phyloP scores from a whole-genome alignment of 108 stramenopile genomes.

The Pseudonitzschia delicatissima region DNA sequence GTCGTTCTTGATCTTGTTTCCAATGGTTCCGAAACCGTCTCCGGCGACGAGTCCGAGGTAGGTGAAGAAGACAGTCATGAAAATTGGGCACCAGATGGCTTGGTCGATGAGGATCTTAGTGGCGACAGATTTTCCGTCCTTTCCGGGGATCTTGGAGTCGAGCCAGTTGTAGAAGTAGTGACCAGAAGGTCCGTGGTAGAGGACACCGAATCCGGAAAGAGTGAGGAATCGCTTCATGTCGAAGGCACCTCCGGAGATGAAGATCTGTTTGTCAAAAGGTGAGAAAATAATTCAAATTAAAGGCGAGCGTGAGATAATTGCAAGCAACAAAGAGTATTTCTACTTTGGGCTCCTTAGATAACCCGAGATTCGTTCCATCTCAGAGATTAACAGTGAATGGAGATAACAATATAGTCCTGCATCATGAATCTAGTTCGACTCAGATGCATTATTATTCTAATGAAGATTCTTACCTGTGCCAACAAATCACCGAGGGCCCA shows the following conservation, averaged over 20 bases:
- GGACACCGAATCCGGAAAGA: slow-evolving; percentile 91
- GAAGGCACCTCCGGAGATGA: slow-evolving; percentile 90
- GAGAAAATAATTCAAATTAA: no score
- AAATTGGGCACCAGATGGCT: slow-evolving; percentile 94
- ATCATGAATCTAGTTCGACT: no score
- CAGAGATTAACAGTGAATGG: no score
- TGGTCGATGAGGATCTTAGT: slow-evolving; percentile 95
- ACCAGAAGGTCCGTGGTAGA: slow-evolving; percentile 97
- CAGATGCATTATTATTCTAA: not conserved
- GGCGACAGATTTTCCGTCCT: slow-evolving; percentile 69
- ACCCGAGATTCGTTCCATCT: no score
- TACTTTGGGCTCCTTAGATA: no score
- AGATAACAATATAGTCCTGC: not conserved
- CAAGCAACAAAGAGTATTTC: not conserved
- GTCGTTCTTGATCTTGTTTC: slow-evolving; percentile 90
- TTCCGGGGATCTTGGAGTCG: slow-evolving; percentile 86
- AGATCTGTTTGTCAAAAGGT: slow-evolving; percentile 78
- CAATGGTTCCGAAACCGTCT: slow-evolving; percentile 81
- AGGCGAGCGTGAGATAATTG: not conserved
- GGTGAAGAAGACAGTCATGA: slow-evolving; percentile 97
- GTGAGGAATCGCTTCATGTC: slow-evolving; percentile 93
- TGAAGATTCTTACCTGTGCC: slow-evolving; percentile 89
- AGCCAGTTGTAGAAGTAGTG: slow-evolving; percentile 99
- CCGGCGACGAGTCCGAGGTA: slow-evolving; percentile 94
- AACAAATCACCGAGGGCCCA: slow-evolving; percentile 95